Evolutionary conservation across 2,329 filamentous ascomycete genomes (phyloP).

Genomic region (Phialophora macrospora): DNA sequence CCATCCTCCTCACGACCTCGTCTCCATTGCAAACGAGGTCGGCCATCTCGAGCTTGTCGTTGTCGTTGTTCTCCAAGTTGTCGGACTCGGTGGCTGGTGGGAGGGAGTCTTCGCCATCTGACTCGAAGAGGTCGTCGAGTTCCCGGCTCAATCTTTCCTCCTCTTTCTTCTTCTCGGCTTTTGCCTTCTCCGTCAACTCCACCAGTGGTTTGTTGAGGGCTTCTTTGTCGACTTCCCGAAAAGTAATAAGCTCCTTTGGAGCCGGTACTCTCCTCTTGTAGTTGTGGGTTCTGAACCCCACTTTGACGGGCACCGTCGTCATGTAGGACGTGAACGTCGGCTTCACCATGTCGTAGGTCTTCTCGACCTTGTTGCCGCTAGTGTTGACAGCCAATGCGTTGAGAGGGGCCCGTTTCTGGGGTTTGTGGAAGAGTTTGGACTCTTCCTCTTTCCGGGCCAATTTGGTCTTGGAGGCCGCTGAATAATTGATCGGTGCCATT

Average conservation of each 20-base stretch:
- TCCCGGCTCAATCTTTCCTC: conserved; percentile 13
- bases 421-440: conserved; percentile 12
- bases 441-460: neutral
- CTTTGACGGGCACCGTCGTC: neutral
- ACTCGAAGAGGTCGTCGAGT: conserved; percentile 7
- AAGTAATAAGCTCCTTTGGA: conserved; percentile 1
- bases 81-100: neutral
- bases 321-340: neutral
- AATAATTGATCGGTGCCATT: neutral
- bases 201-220: neutral
- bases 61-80: neutral
- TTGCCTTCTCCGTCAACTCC: conserved; percentile 14
- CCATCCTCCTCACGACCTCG: too few species aligned
- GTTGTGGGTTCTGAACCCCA: neutral
- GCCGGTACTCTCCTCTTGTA: conserved; percentile 6
- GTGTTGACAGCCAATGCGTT: neutral
- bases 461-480: conserved; percentile 1
- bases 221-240: neutral
- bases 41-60: too few species aligned
- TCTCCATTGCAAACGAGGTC: too few species aligned
- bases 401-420: conserved; percentile 5
- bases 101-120: neutral
- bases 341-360: conserved; percentile 10
- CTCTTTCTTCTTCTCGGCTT: conserved; percentile 16
- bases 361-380: conserved; percentile 10